Conservation (phyloP, 176 grass and related monocot species). For the Raddia guianensis region DNA sequence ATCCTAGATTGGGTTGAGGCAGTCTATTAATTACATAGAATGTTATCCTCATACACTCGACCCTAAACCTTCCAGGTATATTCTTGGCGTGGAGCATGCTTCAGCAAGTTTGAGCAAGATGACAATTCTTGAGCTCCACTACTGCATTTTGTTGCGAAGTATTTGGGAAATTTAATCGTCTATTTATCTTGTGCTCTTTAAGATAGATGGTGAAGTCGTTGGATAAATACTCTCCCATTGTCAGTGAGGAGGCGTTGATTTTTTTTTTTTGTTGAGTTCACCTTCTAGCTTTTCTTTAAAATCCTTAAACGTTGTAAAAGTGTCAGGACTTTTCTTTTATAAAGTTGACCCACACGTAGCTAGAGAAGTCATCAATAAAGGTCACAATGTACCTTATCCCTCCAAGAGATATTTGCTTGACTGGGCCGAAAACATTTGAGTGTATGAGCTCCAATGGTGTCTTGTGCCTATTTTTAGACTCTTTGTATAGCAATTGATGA, state of each 20-base stretch:
- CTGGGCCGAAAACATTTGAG: constrained; percentile 11
- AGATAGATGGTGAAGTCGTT: constrained; percentile 30
- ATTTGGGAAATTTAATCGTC: constrained; percentile 20
- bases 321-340: constrained; percentile 20
- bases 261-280: background rate
- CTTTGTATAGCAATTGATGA: constrained; percentile 7
- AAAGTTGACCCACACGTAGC: constrained; percentile 23
- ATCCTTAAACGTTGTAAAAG: background rate
- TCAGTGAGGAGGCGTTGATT: background rate
- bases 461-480: background rate
- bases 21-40: constrained; percentile 26
- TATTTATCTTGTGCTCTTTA: background rate
- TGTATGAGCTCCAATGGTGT: constrained; percentile 27
- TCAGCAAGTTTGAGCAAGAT: background rate
- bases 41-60: background rate
- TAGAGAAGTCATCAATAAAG: constrained; percentile 6
- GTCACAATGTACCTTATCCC: background rate
- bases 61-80: constrained; percentile 9
- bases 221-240: background rate
- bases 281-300: constrained; percentile 36
- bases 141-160: constrained; percentile 35
- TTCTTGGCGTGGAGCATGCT: constrained; percentile 39
- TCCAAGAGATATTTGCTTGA: background rate
- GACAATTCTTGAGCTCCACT: constrained; percentile 20
- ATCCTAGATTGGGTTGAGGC: constrained; percentile 9